Conservation (phyloP, 805 yeast species). For the Kurtzmaniella fragi region DNA sequence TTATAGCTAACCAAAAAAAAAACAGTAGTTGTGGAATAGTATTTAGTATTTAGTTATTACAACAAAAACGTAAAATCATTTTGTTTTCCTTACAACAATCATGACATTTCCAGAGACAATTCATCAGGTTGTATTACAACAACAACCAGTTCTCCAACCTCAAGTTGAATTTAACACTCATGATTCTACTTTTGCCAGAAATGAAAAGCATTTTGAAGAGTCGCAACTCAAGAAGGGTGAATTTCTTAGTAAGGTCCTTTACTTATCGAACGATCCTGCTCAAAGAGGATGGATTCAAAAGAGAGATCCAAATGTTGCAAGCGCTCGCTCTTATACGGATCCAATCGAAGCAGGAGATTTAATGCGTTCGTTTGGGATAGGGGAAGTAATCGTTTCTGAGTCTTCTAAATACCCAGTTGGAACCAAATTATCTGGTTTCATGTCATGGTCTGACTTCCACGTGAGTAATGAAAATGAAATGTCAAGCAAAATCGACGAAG, state of each 20-base stretch:
- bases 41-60: no score
- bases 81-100: no score
- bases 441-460: constrained; percentile 21
- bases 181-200: constrained; percentile 27
- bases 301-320: constrained; percentile 10
- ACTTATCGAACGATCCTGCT: constrained; percentile 32
- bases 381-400: constrained; percentile 20
- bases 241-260: constrained; percentile 21
- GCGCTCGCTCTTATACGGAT: constrained; percentile 17
- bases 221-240: constrained; percentile 17
- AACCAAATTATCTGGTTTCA: constrained; percentile 15
- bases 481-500: constrained; percentile 12
- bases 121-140: no score
- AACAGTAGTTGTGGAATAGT: no score
- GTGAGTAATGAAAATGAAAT: constrained; percentile 11
- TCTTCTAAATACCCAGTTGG: constrained; percentile 17
- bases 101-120: no score
- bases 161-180: constrained; percentile 5
- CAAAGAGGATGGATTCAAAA: constrained; percentile 34
- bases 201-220: constrained; percentile 8
- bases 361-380: constrained; percentile 18
- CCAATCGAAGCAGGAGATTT: constrained; percentile 19
- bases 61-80: no score
- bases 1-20: no score
- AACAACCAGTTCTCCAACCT: no score